phyloP scores from a whole-genome alignment of 805 yeast species.

The Candida taoyuanica region DNA sequence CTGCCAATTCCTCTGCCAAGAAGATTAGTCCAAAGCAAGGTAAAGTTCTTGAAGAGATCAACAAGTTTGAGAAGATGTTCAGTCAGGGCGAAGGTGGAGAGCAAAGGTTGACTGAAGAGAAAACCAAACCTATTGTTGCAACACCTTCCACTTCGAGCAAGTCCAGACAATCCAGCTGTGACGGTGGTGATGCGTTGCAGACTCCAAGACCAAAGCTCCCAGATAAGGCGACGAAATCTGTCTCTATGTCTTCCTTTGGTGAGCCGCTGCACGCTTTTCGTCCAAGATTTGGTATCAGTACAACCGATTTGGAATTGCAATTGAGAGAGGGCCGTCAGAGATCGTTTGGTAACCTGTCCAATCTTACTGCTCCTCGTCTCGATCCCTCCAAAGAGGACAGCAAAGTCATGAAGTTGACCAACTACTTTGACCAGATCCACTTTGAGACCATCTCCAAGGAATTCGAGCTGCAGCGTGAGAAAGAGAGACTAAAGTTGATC shows the following conservation, averaged over 20 bases:
- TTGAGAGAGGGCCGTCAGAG: constrained; percentile 26
- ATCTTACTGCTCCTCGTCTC: constrained; percentile 3
- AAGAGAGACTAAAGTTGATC: constrained; percentile 61
- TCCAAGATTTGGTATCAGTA: constrained; percentile 23
- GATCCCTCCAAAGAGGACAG: constrained; percentile 26
- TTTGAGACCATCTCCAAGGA: constrained; percentile 78
- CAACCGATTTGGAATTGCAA: constrained; percentile 25
- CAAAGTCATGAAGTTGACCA: constrained; percentile 62
- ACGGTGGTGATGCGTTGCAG: constrained; percentile 4
- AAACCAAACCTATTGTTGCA: constrained; percentile 3
- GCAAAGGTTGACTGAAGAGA: constrained; percentile 7
- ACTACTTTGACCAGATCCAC: constrained; percentile 67
- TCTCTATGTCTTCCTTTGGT: neutral
- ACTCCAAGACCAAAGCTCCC: constrained; percentile 6
- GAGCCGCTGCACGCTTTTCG: constrained; percentile 1
- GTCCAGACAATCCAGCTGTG: constrained; percentile 9
- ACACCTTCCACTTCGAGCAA: constrained; percentile 8
- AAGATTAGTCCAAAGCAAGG: constrained; percentile 21
- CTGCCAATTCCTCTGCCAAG: neutral
- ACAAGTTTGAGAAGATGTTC: constrained; percentile 28
- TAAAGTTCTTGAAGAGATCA: constrained; percentile 28
- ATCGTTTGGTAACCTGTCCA: constrained; percentile 12
- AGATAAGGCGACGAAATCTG: constrained; percentile 3
- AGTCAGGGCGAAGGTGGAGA: constrained; percentile 18
- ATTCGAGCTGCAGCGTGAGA: constrained; percentile 81